Evolutionary conservation across 176 grass and related monocot species (phyloP).

Genomic region (Carex cristatella): DNA sequence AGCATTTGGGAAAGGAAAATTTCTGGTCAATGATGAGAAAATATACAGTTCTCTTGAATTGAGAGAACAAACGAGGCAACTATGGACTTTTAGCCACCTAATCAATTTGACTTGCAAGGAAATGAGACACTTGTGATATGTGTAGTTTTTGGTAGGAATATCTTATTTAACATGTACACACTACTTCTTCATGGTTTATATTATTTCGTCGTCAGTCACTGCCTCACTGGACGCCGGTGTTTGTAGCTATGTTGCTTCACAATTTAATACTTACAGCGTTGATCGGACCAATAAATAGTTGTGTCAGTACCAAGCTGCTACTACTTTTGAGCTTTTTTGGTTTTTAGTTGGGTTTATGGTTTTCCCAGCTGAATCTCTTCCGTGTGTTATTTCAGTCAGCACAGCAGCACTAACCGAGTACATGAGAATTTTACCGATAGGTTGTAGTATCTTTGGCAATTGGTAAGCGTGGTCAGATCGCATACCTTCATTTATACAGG

Average conservation of each 20-base stretch:
- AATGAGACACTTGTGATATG: not conserved
- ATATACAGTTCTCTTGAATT: not conserved
- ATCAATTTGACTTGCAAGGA: not conserved
- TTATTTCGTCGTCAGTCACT: not conserved
- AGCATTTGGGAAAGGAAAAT: not conserved
- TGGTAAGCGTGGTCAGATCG: too few relatives aligned
- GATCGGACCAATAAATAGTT: too few relatives aligned
- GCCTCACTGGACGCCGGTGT: not conserved
- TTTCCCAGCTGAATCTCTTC: too few relatives aligned
- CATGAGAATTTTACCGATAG: too few relatives aligned
- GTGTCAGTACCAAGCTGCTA: too few relatives aligned
- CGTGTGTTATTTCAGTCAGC: too few relatives aligned
- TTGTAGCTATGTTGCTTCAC: not conserved
- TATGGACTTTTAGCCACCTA: not conserved
- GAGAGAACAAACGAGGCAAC: not conserved
- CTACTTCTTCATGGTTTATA: not conserved
- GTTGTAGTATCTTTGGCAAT: too few relatives aligned
- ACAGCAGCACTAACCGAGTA: too few relatives aligned
- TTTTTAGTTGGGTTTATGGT: too few relatives aligned
- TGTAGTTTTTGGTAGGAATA: not conserved
- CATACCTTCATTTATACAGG: too few relatives aligned
- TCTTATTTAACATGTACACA: not conserved
- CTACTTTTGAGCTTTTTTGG: too few relatives aligned
- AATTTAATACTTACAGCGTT: too few relatives aligned
- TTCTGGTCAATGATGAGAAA: not conserved